Evolutionary conservation across 1,284 basidiomycete species (phyloP), one percentile per base, ranked within the genome.

Genomic region (Rhodotorula sp.): DNA sequence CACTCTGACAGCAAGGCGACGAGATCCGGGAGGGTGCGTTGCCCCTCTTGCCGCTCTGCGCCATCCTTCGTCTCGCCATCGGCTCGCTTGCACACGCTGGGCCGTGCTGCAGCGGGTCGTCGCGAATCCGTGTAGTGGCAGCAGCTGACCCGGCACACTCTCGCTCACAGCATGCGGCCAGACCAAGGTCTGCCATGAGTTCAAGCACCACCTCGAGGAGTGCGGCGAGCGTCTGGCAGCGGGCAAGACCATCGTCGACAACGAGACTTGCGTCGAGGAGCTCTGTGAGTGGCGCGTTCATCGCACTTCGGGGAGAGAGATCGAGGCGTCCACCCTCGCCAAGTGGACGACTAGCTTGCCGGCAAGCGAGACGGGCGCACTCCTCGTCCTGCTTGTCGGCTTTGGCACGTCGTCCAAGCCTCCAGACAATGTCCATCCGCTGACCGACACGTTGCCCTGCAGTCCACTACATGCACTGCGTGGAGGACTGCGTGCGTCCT

Each of bases 191-290:
- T 96, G 93, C 79, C 86, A 86, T 62, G 83, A 87, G 57, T 82
- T 89, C 73, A 85, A 89, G 58, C 88, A 91, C 81, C 93, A 97
- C 84, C 96, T 96, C 83, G 87, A 90, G 75, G 91, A 94, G 80
- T 97, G 93, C 83, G 87, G 90, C 80, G 90, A 95, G 82, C 93
- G 92, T 83, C 88, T 95, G 64, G 84, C 88, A 72, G 85, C 84
- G 46, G 93, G 93, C 54, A 81, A 93, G 79, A 71, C 68, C 50
- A 59, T 67, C 45, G 61, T 75, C 86, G 88, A 91, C 81, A 87
- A 87, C 74, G 92, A 95, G 85, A 91, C 93, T 81, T 95, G 92
- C 81, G 91, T 94, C 63, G 92, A 93, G 84, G 93, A 95, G 86
- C 68, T 80, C 46, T 80, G 78, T 78, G 58, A 61, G 82, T 91